phyloP scores from a whole-genome alignment of 225 moss, liverwort and hornwort genomes.

The Polytrichum commune region DNA sequence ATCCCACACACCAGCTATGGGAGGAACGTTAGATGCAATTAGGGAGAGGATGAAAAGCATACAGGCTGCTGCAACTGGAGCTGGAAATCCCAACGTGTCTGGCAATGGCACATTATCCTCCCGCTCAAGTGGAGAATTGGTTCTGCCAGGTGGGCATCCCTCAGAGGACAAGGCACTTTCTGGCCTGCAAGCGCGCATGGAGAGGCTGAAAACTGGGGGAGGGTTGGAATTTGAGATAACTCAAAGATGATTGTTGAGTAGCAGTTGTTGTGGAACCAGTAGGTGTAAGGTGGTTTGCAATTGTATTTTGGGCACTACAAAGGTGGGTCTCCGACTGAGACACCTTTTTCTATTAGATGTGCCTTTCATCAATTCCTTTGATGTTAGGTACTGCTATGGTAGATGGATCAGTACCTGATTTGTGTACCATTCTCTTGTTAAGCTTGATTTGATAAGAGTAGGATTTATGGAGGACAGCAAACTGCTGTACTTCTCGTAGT shows the following conservation, averaged over 20 bases:
- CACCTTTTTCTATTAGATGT: slow-evolving; percentile 1
- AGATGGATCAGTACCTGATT: slow-evolving; percentile 25
- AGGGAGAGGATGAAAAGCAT: slow-evolving; percentile 98
- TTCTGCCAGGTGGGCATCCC: slow-evolving; percentile 15
- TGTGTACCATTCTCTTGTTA: slow-evolving; percentile 39
- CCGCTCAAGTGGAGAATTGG: slow-evolving; percentile 40
- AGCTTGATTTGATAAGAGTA: slow-evolving; percentile 31
- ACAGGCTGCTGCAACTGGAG: slow-evolving; percentile 87
- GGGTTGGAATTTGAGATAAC: slow-evolving; percentile 45
- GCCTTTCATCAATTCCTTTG: slow-evolving; percentile 33
- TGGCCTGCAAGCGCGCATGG: slow-evolving; percentile 95
- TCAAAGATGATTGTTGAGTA: slow-evolving; percentile 33
- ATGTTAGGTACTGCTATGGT: slow-evolving; percentile 21
- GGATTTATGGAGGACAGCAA: slow-evolving; percentile 20
- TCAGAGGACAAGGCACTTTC: slow-evolving; percentile 80
- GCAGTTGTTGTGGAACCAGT: slow-evolving; percentile 5
- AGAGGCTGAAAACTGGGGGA: slow-evolving; percentile 80
- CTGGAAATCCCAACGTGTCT: slow-evolving; percentile 35
- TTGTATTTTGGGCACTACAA: slow-evolving; percentile 7
- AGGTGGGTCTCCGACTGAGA: slow-evolving; percentile 8
- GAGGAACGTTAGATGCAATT: slow-evolving; percentile 88
- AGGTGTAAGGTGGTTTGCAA: neutral
- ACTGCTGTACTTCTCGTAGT: slow-evolving; percentile 7
- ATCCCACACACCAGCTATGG: slow-evolving; percentile 48
- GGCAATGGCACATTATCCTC: slow-evolving; percentile 37